Conservation (phyloP, 2,329 filamentous ascomycete genomes). For the Dryadomyces quercus-mongolicae region DNA sequence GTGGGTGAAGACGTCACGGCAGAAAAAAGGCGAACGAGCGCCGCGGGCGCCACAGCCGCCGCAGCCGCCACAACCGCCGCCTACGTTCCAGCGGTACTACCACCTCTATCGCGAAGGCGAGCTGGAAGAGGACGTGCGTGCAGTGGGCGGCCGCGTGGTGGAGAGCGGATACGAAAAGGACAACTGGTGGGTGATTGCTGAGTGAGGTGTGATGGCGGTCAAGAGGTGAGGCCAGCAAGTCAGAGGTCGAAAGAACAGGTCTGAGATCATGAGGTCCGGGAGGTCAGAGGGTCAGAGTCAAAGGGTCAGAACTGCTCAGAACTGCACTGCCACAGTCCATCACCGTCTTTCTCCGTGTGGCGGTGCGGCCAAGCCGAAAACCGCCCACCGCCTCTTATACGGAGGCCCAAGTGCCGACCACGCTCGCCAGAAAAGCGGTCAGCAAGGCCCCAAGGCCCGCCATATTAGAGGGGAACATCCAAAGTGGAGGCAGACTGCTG, state of each 20-base stretch:
- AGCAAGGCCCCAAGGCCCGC: too few species aligned
- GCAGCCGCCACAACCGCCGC: too few species aligned
- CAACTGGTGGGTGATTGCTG: constrained; percentile 85
- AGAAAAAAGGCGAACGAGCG: constrained; percentile 14
- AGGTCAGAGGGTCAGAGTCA: too few species aligned
- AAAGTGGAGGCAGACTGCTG: too few species aligned
- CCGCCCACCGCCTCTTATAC: neutral
- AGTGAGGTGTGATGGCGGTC: constrained; percentile 8
- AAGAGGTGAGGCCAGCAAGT: too few species aligned
- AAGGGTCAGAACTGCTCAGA: neutral
- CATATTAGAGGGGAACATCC: too few species aligned
- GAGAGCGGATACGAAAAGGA: constrained; percentile 89
- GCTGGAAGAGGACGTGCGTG: constrained; percentile 64
- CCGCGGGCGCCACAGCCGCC: too few species aligned
- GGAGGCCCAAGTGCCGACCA: neutral
- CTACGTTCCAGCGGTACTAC: constrained; percentile 81
- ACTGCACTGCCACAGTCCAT: neutral
- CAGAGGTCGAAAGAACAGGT: too few species aligned
- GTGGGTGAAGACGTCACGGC: constrained; percentile 50
- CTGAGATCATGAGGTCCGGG: too few species aligned
- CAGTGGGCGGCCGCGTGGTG: constrained; percentile 63
- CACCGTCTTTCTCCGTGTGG: too few species aligned
- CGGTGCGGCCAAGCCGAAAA: neutral
- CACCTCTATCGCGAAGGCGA: constrained; percentile 84
- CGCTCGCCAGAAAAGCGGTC: neutral